Base-by-base conservation (phyloP, 2,329 filamentous ascomycete genomes). In the Xylogone sp. region DNA sequence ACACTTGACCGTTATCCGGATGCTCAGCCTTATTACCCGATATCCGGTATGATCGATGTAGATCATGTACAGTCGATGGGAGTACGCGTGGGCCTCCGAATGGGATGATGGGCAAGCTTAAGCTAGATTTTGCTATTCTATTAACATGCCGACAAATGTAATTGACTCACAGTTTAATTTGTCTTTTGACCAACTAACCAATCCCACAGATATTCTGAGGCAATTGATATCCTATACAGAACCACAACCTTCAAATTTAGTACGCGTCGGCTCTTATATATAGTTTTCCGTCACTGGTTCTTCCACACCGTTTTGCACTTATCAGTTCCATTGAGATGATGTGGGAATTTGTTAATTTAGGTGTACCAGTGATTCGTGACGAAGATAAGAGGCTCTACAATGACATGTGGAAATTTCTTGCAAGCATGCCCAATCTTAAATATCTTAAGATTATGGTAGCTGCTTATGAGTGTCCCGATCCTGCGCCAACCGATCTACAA, bases 71-170 rank as follows among this genome's bases (percentile, higher is more conserved):
- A 10, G 8, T 43, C 3, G 29, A 24, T 21, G 46, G 46, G 21
- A 27, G n/a, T n/a, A n/a, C 6, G 6, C 8, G 19, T 42, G 46
- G 31, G 4, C 16, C 46, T 9, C 21, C 46, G 21, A 48, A 43
- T n/a, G 46, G 46, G 24, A 48, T 48, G 46, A 48, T 48, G 46
- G 46, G 46, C 8, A 44, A 24, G 29, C 21, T 48, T n/a, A 48
- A 48, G 21, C 5, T 48, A 19, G 46, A 48, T 22, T 44, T 48
- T 6, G 31, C 46, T 21, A 43, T 48, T 18, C 29, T 48, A n/a
- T 10, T 44, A 13, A 39, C 46, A 48, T 48, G 46, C 16, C 29
- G 34, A 44, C 46, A 48, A 48, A 9, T 48, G 46, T 48, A 48
- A 42, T 6, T n/a, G 16, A 24, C n/a, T 3, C 34, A 19, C 7